These are phyloP conservation scores for Durotheca rogersii DNA, from an alignment of 495 filamentous ascomycete genomes.

Conservation along the genomic window DNA sequence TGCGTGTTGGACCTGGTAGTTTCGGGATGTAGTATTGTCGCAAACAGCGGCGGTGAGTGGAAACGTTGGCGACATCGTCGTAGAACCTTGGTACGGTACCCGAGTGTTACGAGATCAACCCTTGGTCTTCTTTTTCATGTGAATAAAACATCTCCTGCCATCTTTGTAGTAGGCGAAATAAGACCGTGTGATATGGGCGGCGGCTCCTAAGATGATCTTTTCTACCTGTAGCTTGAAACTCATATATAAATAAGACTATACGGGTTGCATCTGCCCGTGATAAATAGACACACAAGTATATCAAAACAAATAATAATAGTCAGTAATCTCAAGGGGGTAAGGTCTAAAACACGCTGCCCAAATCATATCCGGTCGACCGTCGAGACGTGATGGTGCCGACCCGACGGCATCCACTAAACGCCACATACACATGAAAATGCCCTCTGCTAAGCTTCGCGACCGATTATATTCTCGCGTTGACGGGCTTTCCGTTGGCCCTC, in stretches of 20 bases:
- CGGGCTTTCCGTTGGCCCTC: slow-evolving; percentile 37
- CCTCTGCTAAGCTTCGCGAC: not conserved
- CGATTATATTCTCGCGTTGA: slow-evolving; percentile 38
- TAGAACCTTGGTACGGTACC: not conserved
- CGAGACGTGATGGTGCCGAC: slow-evolving; percentile 10
- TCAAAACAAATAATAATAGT: slow-evolving; percentile 17
- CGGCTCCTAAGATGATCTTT: too few species aligned
- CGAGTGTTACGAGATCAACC: too few species aligned
- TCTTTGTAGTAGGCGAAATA: too few species aligned
- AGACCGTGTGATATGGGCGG: too few species aligned
- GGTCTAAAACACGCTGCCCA: slow-evolving; percentile 12
- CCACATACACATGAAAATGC: slow-evolving; percentile 5
- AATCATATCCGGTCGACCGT: slow-evolving; percentile 18
- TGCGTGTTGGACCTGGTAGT: not conserved
- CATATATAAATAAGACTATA: slow-evolving; percentile 13
- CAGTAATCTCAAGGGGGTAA: slow-evolving; percentile 4
- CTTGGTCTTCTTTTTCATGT: too few species aligned
- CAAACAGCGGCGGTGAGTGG: too few species aligned
- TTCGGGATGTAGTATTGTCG: too few species aligned
- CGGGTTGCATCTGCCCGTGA: slow-evolving; percentile 1
- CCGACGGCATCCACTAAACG: slow-evolving; percentile 13
- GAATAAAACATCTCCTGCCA: too few species aligned
- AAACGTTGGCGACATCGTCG: too few species aligned
- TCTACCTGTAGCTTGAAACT: slow-evolving; percentile 1
- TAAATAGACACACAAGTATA: slow-evolving; percentile 17